Conservation (phyloP, 2,329 filamentous ascomycete genomes). For the Fusarium globosum region DNA sequence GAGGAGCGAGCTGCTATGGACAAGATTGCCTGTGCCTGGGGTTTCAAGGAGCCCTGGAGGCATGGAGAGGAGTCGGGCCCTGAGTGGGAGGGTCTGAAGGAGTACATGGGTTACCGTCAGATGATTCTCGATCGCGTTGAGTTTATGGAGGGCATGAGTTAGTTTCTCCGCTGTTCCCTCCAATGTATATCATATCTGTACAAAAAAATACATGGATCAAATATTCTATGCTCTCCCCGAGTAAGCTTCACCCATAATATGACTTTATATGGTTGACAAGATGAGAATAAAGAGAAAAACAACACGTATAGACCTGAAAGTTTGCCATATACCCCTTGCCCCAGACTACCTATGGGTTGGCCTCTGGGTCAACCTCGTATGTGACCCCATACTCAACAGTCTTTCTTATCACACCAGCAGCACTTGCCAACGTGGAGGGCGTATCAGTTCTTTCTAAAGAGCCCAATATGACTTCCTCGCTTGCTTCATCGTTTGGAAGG, state of each 20-base stretch:
- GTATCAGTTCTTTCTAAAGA: conserved; percentile 25
- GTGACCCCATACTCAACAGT: conserved; percentile 52
- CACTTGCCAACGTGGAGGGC: conserved; percentile 22
- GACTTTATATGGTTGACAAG: not conserved
- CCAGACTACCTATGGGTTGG: conserved; percentile 1
- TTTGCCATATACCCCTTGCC: not conserved
- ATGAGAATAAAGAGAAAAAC: not conserved
- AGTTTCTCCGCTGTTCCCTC: conserved; percentile 12
- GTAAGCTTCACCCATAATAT: not conserved
- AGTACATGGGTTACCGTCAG: conserved; percentile 83
- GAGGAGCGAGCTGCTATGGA: conserved; percentile 91
- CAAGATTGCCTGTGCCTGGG: conserved; percentile 88
- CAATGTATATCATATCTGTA: conserved; percentile 38
- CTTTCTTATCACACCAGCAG: conserved; percentile 48
- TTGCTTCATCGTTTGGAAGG: conserved; percentile 45
- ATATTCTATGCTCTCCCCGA: not conserved
- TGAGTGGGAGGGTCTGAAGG: conserved; percentile 87
- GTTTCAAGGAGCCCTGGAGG: conserved; percentile 83
- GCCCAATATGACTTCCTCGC: conserved; percentile 52
- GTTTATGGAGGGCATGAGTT: conserved; percentile 88
- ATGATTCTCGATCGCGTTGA: conserved; percentile 93
- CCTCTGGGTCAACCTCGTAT: conserved; percentile 42
- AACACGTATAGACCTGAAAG: not conserved
- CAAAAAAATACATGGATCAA: conserved; percentile 3
- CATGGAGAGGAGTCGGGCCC: conserved; percentile 90